Evolutionary conservation across 306 rosid genomes (phyloP), one percentile per base, ranked within the genome.

Genomic region (Gleditsia sinensis): DNA sequence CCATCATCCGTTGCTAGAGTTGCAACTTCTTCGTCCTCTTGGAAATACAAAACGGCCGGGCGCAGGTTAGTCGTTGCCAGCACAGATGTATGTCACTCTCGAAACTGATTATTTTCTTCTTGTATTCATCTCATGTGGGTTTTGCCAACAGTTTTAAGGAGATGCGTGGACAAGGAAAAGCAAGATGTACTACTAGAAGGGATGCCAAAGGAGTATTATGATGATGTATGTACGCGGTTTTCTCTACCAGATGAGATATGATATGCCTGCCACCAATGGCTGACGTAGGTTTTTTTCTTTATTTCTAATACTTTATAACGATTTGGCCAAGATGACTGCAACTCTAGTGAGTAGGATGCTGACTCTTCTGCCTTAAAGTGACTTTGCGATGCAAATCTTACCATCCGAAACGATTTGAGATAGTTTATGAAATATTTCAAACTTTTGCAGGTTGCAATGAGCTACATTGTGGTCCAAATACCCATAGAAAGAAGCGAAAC

Each of bases 121-220:
- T 20, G 45, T 69, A 67, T 51, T 59, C 67, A 14, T 62, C 7
- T 34, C 11, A 8, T 17, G 27, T 56, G 40, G 28, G 7, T 71
- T 79, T 69, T 46, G n/a, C 19, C 48, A 21, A 8, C 84, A 91
- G 97, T 78, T 78, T 66, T 81, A 51, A 82, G 86, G 83, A 84
- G 83, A 79, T 85, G 97, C 51, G 16, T 64, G 13, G 79, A 62
- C 37, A 81, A 80, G 76, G 89, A 79, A 51, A 84, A 86, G 68
- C 92, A 84, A 43, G 97, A 86, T 63, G 85, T 80, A 46, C 82
- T 94, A 40, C 80, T 87, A 13, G 89, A 88, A 58, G 97, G 97
- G 59, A 88, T 94, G 83, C 98, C 97, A 9, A 87, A 88, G 78
- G 93, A 92, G 83, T 92, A 84, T 72, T 94, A 94, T 71, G 98